Evolutionary conservation across 1,284 basidiomycete species (phyloP), one percentile per base, ranked within the genome.

Genomic region (Serendipita sp.): DNA sequence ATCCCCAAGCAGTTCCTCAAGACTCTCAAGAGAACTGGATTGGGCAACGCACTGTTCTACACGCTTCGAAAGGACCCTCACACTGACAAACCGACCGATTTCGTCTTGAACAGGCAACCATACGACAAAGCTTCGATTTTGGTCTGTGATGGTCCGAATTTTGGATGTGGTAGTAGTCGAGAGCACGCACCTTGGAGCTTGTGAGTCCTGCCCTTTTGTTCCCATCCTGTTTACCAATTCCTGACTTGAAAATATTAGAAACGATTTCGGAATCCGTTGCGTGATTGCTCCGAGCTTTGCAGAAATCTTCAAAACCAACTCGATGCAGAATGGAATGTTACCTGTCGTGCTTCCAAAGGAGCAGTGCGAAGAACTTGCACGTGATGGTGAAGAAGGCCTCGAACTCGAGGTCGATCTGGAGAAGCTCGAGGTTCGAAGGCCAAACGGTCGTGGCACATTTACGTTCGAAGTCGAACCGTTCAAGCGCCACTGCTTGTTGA

Each of bases 131-230:
- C 93, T 10, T 89, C 83, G 73, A 90, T 96, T 66, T 78, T 97
- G 45, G 87, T 97, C 55, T 92, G 88, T 71, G 92, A 86, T 4
- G 93, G 91, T 42, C 81, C 82, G 70, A 97, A 97, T 79, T 97
- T 97, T 75, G 93, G 93, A 12, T 97, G 93, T 69, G 93, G 92
- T 41, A 93, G 86, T 72, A 94, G 87, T 71, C 87, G 90, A 67
- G 94, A 97, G 73, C 94, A 97, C 71, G 93, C 93, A 13, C 92
- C 93, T 1, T 97, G 93, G 93, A 93, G 93, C 72, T 77, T 97
- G 82, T 91, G 68, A 77, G 87, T 81, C 3, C 15, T 50, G 49
- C 60, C 22, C 38, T 41, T 13, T 41, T 41, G 38, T 6, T 2
- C 38, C 38, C 38, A 2, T 60, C 26, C 42, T 41, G 34, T 55